phyloP scores from a whole-genome alignment of 345 rosid species.

The Arabidopsis suecica region DNA sequence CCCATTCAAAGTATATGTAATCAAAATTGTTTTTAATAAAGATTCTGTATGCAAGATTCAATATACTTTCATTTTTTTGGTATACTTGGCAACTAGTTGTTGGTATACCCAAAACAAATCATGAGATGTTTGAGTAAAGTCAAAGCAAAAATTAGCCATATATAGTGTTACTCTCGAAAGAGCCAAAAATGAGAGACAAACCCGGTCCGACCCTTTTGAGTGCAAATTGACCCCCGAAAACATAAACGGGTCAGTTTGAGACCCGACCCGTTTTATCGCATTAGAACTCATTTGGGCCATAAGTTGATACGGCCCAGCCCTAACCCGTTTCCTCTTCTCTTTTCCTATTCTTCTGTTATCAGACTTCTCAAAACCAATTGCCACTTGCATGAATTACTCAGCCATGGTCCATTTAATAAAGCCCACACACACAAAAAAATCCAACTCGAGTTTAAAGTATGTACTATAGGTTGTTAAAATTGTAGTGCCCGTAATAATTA shows the following conservation, averaged over 20 bases:
- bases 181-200: constrained; percentile 9
- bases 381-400: not conserved
- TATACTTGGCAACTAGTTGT: constrained; percentile 12
- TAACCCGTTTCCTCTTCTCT: not conserved
- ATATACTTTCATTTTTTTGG: not conserved
- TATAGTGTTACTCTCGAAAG: constrained; percentile 15
- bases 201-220: constrained; percentile 25
- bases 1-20: not conserved
- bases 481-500: not conserved
- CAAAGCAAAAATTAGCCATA: constrained; percentile 35
- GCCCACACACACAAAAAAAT: not conserved
- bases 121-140: constrained; percentile 36
- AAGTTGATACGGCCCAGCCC: not conserved
- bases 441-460: not conserved
- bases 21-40: not conserved
- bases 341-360: not conserved
- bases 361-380: not conserved
- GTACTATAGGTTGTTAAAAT: not conserved
- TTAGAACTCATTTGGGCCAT: constrained; percentile 19
- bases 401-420: not conserved
- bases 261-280: constrained; percentile 27
- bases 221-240: constrained; percentile 13
- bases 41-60: constrained; percentile 29
- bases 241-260: constrained; percentile 16
- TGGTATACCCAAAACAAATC: constrained; percentile 37